A percentile compares a stretch with the other conserved stretches of the same genome.
These are phyloP conservation scores for Narthecium ossifragum DNA, from an alignment of 106 monocot species.

Conservation along the genomic window DNA sequence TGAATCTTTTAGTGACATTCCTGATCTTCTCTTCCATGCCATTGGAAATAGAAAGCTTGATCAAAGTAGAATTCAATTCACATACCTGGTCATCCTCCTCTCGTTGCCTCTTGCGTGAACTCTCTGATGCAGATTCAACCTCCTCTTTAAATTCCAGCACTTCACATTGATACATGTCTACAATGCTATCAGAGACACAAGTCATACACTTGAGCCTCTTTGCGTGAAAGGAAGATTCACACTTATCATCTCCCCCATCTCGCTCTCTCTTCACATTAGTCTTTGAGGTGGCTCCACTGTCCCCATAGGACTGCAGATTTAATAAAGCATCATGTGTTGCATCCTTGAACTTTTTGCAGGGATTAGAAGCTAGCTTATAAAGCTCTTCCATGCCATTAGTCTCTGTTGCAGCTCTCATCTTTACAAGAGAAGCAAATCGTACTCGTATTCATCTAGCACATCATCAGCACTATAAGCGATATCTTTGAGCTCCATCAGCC, in stretches of 20 bases:
- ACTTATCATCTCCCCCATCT: not conserved
- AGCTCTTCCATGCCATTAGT: too few relatives aligned
- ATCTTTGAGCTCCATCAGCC: constrained; percentile 28
- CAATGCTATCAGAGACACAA: not conserved
- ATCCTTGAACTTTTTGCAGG: too few relatives aligned
- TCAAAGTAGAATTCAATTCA: not conserved
- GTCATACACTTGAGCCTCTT: not conserved
- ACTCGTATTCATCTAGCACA: constrained; percentile 5
- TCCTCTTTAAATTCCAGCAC: not conserved
- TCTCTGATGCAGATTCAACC: not conserved
- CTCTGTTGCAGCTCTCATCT: too few relatives aligned
- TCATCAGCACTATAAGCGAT: constrained; percentile 19
- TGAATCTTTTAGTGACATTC: not conserved
- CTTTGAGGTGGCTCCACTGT: not conserved
- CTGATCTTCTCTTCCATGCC: not conserved
- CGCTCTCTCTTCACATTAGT: not conserved
- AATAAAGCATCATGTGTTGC: too few relatives aligned
- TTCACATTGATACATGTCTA: not conserved
- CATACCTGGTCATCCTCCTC: not conserved
- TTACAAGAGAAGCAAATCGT: constrained; percentile 9
- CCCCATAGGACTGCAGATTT: too few relatives aligned
- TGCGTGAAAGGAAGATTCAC: not conserved
- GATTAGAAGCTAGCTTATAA: too few relatives aligned
- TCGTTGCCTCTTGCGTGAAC: not conserved
- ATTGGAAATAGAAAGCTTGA: not conserved